phyloP scores from a whole-genome alignment of 306 rosid species.

The Rubus parviflorus region DNA sequence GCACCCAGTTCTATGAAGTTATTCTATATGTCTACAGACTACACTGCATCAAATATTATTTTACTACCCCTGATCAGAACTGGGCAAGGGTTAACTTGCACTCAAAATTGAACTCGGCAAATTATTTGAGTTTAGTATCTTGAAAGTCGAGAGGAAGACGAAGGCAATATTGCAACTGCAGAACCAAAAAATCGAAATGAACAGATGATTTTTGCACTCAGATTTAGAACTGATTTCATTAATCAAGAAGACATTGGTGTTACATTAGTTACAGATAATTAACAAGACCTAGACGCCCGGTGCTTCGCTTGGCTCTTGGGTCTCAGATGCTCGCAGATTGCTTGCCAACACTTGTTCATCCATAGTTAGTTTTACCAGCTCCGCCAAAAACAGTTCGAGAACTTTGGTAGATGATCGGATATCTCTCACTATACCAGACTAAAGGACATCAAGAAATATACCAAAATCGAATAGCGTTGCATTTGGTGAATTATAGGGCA shows the following conservation, averaged over 20 bases:
- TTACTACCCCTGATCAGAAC: not conserved
- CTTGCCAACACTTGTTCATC: not conserved
- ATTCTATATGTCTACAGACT: too few species aligned
- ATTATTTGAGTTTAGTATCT: not conserved
- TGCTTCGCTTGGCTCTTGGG: not conserved
- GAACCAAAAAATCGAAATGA: not conserved
- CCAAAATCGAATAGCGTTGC: not conserved
- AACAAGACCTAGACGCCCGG: not conserved
- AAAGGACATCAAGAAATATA: not conserved
- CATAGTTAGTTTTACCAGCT: not conserved
- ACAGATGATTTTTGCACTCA: not conserved
- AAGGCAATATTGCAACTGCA: not conserved
- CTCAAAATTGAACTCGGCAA: not conserved
- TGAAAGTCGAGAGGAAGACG: not conserved
- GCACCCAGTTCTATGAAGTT: too few species aligned
- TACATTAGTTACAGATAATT: not conserved
- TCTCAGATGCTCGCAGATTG: not conserved
- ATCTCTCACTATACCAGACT: not conserved
- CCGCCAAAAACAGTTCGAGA: too few species aligned
- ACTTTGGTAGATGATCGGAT: too few species aligned
- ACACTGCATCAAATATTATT: not conserved
- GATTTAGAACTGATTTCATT: not conserved
- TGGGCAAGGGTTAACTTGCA: not conserved
- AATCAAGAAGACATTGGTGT: not conserved
- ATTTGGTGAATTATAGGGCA: not conserved